Evolutionary conservation across 176 grass and related monocot species (phyloP).

Genomic region (Luzula sylvatica): DNA sequence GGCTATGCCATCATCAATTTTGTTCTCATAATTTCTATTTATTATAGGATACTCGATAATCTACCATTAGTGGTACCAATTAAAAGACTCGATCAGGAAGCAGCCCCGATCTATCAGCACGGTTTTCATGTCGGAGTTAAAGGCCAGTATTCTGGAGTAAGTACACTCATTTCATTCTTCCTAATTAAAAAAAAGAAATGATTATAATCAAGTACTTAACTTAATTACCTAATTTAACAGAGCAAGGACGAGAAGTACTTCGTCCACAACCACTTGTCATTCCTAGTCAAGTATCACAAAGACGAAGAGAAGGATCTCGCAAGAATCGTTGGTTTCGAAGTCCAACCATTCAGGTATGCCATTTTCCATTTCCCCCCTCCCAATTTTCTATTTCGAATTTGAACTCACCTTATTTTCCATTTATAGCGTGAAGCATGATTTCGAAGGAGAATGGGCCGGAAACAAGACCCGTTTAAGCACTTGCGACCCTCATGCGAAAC

Average conservation of each 20-base stretch:
- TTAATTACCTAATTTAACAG: constrained; percentile 19
- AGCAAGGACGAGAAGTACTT: constrained; percentile 85
- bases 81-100: constrained; percentile 63
- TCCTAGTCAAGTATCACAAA: constrained; percentile 75
- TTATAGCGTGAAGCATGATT: constrained; percentile 71
- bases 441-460: constrained; percentile 63
- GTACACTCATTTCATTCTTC: constrained; percentile 11
- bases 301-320: constrained; percentile 58
- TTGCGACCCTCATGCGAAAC: constrained; percentile 78
- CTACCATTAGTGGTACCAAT: constrained; percentile 79
- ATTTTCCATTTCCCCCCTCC: background rate
- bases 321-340: constrained; percentile 80
- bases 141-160: constrained; percentile 73
- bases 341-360: constrained; percentile 63
- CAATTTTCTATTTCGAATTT: constrained; percentile 10
- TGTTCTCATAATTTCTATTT: background rate
- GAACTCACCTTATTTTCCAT: constrained; percentile 15
- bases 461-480: constrained; percentile 61
- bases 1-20: background rate
- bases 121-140: constrained; percentile 79
- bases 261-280: constrained; percentile 81
- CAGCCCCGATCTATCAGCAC: constrained; percentile 66
- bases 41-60: constrained; percentile 82
- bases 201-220: constrained; percentile 4
- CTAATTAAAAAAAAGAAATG: background rate